Percentiles rank a stretch among this genome's conserved stretches.
These are phyloP conservation scores for Stylonectria norvegica DNA, from an alignment of 2,329 filamentous ascomycete genomes.

Conservation along the genomic window DNA sequence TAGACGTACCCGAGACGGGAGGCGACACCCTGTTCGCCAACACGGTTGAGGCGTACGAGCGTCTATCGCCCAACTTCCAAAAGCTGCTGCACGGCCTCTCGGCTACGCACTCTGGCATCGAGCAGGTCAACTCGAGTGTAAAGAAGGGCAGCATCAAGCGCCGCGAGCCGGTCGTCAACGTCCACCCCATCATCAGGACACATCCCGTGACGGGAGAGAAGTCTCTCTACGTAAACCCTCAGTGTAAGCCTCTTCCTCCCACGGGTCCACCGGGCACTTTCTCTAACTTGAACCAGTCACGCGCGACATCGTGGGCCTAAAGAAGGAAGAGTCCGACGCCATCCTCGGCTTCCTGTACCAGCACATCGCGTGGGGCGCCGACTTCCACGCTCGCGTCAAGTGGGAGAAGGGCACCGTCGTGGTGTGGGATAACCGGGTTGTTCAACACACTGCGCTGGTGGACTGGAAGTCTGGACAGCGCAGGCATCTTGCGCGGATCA, in stretches of 20 bases:
- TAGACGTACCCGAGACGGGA: conserved; percentile 76
- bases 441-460: conserved; percentile 72
- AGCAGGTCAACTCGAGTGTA: conserved; percentile 72
- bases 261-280: no score
- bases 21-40: conserved; percentile 85
- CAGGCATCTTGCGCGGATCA: conserved; percentile 76
- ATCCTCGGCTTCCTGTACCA: conserved; percentile 68
- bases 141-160: conserved; percentile 66
- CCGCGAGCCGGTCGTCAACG: conserved; percentile 69
- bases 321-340: conserved; percentile 81
- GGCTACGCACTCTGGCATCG: conserved; percentile 76
- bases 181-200: conserved; percentile 76
- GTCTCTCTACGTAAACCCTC: conserved; percentile 76
- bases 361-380: conserved; percentile 53
- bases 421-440: conserved; percentile 82
- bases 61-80: conserved; percentile 75
- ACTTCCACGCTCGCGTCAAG: conserved; percentile 68
- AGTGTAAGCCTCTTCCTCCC: conserved; percentile 56
- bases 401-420: conserved; percentile 80
- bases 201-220: conserved; percentile 84
- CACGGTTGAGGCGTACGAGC: conserved; percentile 74
- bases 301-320: conserved; percentile 74
- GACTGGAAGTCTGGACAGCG: conserved; percentile 80
- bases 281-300: conserved; percentile 53
- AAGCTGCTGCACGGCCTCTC: conserved; percentile 76